Base-by-base conservation (phyloP, 306 rosid genomes). In the Canavalia ensiformis region DNA sequence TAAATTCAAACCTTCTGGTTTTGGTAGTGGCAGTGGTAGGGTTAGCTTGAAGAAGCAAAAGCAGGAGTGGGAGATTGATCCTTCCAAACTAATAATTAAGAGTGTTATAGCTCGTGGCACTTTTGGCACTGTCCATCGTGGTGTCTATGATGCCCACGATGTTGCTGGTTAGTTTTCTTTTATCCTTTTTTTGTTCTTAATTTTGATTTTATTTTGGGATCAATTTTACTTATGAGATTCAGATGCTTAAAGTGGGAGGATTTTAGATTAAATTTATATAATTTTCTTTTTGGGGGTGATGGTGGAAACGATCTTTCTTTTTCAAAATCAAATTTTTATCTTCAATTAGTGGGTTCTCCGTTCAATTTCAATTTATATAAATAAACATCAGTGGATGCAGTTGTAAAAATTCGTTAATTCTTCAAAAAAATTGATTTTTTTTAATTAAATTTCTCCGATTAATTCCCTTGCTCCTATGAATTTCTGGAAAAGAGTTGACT, bases 51-150 rank as follows among this genome's bases (percentile, higher is more conserved):
- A 80, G 73, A 86, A 89, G 79, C 91, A 90, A 54, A 79, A 88
- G 78, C 97, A 82, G 42, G 98, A 95, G 2, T 95, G 99, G 99
- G 99, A 95, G 89, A 91, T 95, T 87, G 99, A 95, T 63, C 94
- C 99, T 46, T 81, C 95, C 31, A 95, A 95, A 80, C 90, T 95
- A 8, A 79, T 93, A 74, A 90, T 95, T 90, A 95, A 90, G 81
- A 66, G 51, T 60, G 96, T 89, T 79, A 90, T 95, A 56, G 99
- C 96, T 35, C 96, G 97, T 79, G 99, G 99, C 66, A 90, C 99
- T 68, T 95, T 91, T 63, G 97, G 98, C 76, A 93, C 91, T 0
- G 98, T 95, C 37, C 99, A 95, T 74, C 99, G 99, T 49, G 99
- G 96, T 74, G 29, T 93, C 81, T 95, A 93, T 81, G 99, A 95